Base-by-base conservation (phyloP, 495 filamentous ascomycete genomes). In the Lasiosphaeris hirsuta region DNA sequence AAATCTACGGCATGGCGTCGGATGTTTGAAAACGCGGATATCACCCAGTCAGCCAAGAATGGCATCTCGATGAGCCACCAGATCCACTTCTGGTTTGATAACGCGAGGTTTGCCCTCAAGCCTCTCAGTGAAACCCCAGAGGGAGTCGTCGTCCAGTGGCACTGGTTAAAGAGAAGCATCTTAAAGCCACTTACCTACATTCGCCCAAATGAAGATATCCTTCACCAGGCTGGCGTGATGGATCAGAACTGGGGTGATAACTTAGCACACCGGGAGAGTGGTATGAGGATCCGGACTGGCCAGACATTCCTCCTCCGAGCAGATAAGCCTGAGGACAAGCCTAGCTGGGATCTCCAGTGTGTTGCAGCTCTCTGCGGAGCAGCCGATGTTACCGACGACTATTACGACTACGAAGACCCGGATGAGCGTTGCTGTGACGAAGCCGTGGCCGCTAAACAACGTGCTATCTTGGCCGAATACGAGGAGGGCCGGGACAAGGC, bases 141-240 rank as follows among this genome's bases (percentile, higher is more conserved):
- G 3, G 57, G 33, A 37, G 44, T 59, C 13, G 50, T 59, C 10
- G 51, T 59, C 1, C 57, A 59, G 33, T 59, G 57, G 57, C 57
- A 59, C 35, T 59, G 51, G 57, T 44, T 59, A 7, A 59, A 59
- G 44, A 49, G 38, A 49, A 37, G 23, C 45, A 14, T 18, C 14
- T 33, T 59, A 18, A 54, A 54, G 33, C 51, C 51, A 15, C n/a
- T 9, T 34, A 18, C 18, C 8, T 43, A 35, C 4, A 45, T 54
- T 44, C 17, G 4, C 40, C 37, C 10, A 34, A 39, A 44, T 4
- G 15, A 8, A 7, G 40, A 54, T 23, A 45, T 54, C 51, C 51
- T 54, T 43, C 40, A 43, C 51, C 51, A 54, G 51, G 51, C 51
- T 34, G 51, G 51, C 15, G 39, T 53, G 37, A 53, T 42, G 36